These are phyloP conservation scores for Linnemannia elongata DNA, from an alignment of 192 early-diverging fungal species.

Conservation along the genomic window DNA sequence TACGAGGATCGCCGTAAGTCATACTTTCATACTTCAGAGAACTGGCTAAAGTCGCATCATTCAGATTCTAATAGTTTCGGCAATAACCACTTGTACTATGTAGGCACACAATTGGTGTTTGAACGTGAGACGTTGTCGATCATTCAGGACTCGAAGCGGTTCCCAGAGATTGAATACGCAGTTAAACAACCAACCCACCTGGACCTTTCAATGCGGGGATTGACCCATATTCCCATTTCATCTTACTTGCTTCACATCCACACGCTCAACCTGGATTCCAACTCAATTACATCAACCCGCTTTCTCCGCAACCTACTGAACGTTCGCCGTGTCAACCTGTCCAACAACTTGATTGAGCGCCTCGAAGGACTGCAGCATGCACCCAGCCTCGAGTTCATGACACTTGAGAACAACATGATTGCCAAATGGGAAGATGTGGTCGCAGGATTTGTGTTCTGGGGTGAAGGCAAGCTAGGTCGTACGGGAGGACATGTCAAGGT, in stretches of 20 bases:
- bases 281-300: conserved; percentile 45
- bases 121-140: conserved; percentile 44
- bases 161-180: conserved; percentile 42
- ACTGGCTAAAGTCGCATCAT: background rate
- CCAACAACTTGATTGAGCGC: conserved; percentile 54
- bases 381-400: conserved; percentile 37
- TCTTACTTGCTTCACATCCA: conserved; percentile 45
- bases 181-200: conserved; percentile 16
- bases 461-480: conserved; percentile 46
- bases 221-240: conserved; percentile 52
- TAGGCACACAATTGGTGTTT: conserved; percentile 51
- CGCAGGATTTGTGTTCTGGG: conserved; percentile 53
- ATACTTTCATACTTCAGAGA: background rate
- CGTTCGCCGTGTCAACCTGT: conserved; percentile 37
- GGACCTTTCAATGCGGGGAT: conserved; percentile 49
- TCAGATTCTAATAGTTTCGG: background rate
- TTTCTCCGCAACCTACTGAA: conserved; percentile 44
- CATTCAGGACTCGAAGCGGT: conserved; percentile 37
- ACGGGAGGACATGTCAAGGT: conserved; percentile 42
- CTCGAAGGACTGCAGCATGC: conserved; percentile 50
- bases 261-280: conserved; percentile 48
- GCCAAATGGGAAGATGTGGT: conserved; percentile 54
- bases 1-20: conserved; percentile 72
- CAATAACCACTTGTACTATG: background rate
- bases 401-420: conserved; percentile 45